These are phyloP conservation scores for Ophiostoma novo-ulmi DNA, from an alignment of 2,329 filamentous ascomycete genomes.

Conservation along the genomic window DNA sequence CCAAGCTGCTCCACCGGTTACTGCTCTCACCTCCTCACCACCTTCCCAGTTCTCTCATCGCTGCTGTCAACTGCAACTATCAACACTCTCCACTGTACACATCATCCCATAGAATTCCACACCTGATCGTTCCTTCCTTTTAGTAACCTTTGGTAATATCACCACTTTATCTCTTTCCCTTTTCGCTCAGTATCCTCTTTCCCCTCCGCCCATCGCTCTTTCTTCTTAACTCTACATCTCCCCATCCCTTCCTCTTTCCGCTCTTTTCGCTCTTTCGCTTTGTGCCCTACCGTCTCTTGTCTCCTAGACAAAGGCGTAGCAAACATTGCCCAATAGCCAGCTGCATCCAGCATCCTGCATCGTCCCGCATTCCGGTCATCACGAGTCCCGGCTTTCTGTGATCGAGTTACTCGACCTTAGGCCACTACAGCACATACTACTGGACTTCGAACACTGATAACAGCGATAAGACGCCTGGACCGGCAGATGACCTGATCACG, in stretches of 20 bases:
- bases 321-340: constrained; percentile 12
- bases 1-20: background rate
- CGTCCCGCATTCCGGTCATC: background rate
- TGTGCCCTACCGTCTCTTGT: constrained; percentile 10
- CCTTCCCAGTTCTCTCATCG: constrained; percentile 13
- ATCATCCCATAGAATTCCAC: background rate
- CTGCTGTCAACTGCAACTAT: constrained; percentile 6
- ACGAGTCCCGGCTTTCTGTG: background rate
- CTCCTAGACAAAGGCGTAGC: constrained; percentile 8
- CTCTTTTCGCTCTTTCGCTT: background rate
- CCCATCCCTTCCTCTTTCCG: background rate
- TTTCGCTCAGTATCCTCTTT: background rate
- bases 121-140: background rate
- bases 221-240: background rate
- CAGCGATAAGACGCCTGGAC: background rate
- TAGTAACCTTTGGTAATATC: background rate
- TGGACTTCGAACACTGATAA: too few species aligned
- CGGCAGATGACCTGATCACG: constrained; percentile 9
- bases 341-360: background rate
- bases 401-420: background rate
- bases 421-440: background rate
- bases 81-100: constrained; percentile 8
- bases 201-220: background rate
- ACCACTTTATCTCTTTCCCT: background rate
- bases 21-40: constrained; percentile 11